Base-by-base conservation (phyloP, 163 green algal species). In the Volvox carteri region DNA sequence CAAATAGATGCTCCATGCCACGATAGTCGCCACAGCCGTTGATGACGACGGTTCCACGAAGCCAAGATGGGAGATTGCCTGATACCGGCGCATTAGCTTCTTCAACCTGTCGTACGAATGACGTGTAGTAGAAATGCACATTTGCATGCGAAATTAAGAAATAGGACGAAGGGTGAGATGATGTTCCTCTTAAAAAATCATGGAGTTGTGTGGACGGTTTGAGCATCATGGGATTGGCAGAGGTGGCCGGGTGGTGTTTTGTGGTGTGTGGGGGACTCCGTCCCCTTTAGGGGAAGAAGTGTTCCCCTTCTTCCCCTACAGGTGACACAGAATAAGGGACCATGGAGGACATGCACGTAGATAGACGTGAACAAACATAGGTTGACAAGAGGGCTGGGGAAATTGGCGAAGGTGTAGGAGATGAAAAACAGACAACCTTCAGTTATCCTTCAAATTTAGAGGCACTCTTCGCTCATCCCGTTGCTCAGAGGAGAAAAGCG, bases 11-110 rank as follows among this genome's bases (percentile, higher is more conserved):
- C 70, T 78, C 58, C 87, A 89, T 87, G 73, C 87, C 87, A 1
- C 46, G 30, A 67, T 85, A 89, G 75, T 90, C 74, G 7, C 81
- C 90, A 37, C 84, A 80, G 46, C 87, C 90, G 56, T 95, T 94
- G 46, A 90, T 54, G 12, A 95, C 2, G 37, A 94, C 84, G 0
- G 65, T 78, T n/a, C 95, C 95, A 18, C 67, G 35, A 16, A 97
- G 86, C 95, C 95, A 97, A 1, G 41, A 1, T 0, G 95, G 95
- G 25, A 97, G 60, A 4, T 60, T 30, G 12, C 95, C 95, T 0
- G 28, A 84, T 2, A 97, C 78, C 0, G 74, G n/a, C 19, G 70
- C 79, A 35, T 75, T 58, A 30, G 67, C 80, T 44, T 89, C 87
- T 6, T 48, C 0, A 21, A 50, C 30, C 86, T 90, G 33, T 7